Evolutionary conservation across 805 yeast genomes (phyloP).

Genomic region (Candida dajiaensis): DNA sequence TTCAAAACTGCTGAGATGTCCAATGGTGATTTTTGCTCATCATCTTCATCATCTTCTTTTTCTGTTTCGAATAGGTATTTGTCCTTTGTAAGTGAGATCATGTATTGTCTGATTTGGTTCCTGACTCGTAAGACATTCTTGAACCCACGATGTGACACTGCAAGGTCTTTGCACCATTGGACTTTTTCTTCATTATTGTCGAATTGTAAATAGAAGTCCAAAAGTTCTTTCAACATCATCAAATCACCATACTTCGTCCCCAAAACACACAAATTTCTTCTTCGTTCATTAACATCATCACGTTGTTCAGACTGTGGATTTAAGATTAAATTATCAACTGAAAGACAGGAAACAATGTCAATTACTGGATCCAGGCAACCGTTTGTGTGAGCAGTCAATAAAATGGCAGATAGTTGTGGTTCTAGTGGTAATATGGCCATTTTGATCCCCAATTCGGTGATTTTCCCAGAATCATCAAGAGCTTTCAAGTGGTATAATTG

Average conservation of each 20-base stretch:
- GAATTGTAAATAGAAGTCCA: slow-evolving; percentile 46
- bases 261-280: slow-evolving; percentile 62
- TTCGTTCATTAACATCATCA: slow-evolving; percentile 75
- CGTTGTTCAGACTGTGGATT: slow-evolving; percentile 76
- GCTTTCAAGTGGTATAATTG: slow-evolving; percentile 79
- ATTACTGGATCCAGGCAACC: slow-evolving; percentile 60
- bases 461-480: slow-evolving; percentile 63
- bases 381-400: slow-evolving; percentile 55
- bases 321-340: slow-evolving; percentile 81
- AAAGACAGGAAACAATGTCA: slow-evolving; percentile 87
- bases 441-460: slow-evolving; percentile 74
- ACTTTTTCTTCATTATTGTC: slow-evolving; percentile 49
- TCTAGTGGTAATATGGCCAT: slow-evolving; percentile 88
- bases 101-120: slow-evolving; percentile 66
- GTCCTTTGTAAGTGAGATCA: slow-evolving; percentile 43
- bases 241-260: slow-evolving; percentile 82
- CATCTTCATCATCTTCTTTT: not conserved
- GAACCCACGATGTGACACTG: slow-evolving; percentile 74
- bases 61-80: slow-evolving; percentile 18
- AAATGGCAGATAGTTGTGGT: slow-evolving; percentile 87
- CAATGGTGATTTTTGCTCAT: slow-evolving; percentile 29
- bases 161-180: slow-evolving; percentile 79
- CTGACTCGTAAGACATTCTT: slow-evolving; percentile 70
- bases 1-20: slow-evolving; percentile 60
- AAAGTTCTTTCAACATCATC: slow-evolving; percentile 72